These are phyloP conservation scores for Hyparrhenia diplandra DNA, from an alignment of 176 grass and related monocot genomes.

Conservation along the genomic window DNA sequence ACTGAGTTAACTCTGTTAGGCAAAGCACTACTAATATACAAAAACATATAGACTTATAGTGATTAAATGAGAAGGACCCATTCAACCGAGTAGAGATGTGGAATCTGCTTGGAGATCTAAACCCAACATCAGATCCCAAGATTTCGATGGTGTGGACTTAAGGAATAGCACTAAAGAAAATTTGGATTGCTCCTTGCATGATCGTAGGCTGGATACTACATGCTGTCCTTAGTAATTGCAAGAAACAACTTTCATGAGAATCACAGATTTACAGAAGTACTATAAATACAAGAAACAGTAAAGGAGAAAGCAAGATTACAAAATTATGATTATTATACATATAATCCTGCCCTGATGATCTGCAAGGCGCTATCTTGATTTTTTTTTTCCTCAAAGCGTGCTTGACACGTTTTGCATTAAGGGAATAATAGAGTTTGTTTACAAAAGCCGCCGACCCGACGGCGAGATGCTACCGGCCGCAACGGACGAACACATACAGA, in stretches of 20 bases:
- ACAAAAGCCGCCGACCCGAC: too few relatives aligned
- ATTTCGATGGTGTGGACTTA: not conserved
- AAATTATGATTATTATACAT: too few relatives aligned
- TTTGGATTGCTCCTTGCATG: not conserved
- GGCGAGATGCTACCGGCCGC: too few relatives aligned
- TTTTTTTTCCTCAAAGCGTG: too few relatives aligned
- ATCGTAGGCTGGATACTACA: not conserved
- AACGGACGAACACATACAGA: too few relatives aligned
- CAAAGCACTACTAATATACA: not conserved
- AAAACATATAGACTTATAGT: not conserved
- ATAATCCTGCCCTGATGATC: too few relatives aligned
- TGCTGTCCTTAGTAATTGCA: conserved; percentile 1
- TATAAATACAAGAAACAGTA: not conserved
- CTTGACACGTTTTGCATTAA: too few relatives aligned
- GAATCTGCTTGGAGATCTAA: conserved; percentile 7
- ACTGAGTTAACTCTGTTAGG: not conserved
- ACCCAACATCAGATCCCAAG: conserved; percentile 19
- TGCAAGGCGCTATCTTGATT: too few relatives aligned
- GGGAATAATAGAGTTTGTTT: too few relatives aligned
- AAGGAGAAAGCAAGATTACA: not conserved
- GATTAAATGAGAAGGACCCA: not conserved
- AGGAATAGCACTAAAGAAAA: not conserved
- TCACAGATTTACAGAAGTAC: not conserved
- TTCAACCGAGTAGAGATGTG: conserved; percentile 11
- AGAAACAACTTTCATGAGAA: not conserved